phyloP scores from a whole-genome alignment of 1,284 basidiomycete species.

The Afroboletus lepidellus region DNA sequence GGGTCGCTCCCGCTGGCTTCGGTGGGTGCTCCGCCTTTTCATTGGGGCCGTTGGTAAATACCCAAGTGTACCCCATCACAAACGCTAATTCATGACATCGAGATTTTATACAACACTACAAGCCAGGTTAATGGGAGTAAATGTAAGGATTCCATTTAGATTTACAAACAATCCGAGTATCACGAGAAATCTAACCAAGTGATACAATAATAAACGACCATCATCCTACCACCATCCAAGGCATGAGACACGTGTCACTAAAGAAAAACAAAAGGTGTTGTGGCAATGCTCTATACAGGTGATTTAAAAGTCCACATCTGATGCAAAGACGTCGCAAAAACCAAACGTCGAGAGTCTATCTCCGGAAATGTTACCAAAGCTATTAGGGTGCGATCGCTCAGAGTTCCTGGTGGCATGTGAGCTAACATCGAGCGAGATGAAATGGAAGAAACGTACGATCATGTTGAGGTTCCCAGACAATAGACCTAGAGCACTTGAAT shows the following conservation, averaged over 20 bases:
- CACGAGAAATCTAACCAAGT: not conserved
- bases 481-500: slow-evolving; percentile 39
- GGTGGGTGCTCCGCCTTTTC: too few species aligned
- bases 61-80: too few species aligned
- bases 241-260: not conserved
- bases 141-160: not conserved
- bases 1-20: too few species aligned
- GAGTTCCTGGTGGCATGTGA: slow-evolving; percentile 28
- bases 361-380: not conserved
- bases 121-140: not conserved
- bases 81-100: too few species aligned
- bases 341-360: slow-evolving; percentile 5
- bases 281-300: slow-evolving; percentile 18
- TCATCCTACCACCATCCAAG: slow-evolving; percentile 9
- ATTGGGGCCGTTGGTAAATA: too few species aligned
- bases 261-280: not conserved
- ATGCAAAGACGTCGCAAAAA: slow-evolving; percentile 16
- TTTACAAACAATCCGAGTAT: not conserved
- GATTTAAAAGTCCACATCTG: slow-evolving; percentile 18
- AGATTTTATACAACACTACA: too few species aligned
- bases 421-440: not conserved
- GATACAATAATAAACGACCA: not conserved
- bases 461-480: slow-evolving; percentile 68
- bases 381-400: slow-evolving; percentile 14
- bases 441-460: slow-evolving; percentile 48